These are phyloP conservation scores for Podaxis pistillaris DNA, from an alignment of 768 basidiomycete species.

Conservation along the genomic window DNA sequence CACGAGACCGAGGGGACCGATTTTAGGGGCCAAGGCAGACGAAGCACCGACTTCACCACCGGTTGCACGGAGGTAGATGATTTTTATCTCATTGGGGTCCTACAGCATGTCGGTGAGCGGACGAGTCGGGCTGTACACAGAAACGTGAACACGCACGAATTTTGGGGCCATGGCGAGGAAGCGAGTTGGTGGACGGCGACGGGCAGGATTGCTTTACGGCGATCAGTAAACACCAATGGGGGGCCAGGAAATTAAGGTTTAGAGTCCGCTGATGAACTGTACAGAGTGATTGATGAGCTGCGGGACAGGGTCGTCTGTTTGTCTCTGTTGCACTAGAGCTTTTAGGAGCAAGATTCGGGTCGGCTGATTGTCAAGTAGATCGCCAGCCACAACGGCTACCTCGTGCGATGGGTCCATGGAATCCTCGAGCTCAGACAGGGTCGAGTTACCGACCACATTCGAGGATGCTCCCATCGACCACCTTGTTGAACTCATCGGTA, in stretches of 20 bases:
- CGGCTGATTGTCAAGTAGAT: background rate
- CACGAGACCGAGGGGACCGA: slow-evolving; percentile 99
- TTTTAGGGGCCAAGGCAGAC: slow-evolving; percentile 98
- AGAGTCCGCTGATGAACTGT: slow-evolving; percentile 52
- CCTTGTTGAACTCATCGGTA: slow-evolving; percentile 89
- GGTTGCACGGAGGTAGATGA: slow-evolving; percentile 97
- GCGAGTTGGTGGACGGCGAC: slow-evolving; percentile 19
- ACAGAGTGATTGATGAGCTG: slow-evolving; percentile 40
- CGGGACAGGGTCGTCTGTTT: slow-evolving; percentile 26
- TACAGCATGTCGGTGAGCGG: slow-evolving; percentile 28
- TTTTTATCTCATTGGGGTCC: slow-evolving; percentile 98
- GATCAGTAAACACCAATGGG: slow-evolving; percentile 12
- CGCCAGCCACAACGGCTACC: slow-evolving; percentile 29
- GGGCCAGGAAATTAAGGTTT: slow-evolving; percentile 48
- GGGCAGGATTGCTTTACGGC: background rate
- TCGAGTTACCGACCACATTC: slow-evolving; percentile 80
- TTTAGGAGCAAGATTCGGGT: slow-evolving; percentile 3
- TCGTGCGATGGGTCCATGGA: slow-evolving; percentile 85
- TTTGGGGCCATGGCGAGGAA: slow-evolving; percentile 26
- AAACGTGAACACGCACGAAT: slow-evolving; percentile 15
- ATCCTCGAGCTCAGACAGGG: slow-evolving; percentile 61
- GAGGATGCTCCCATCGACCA: slow-evolving; percentile 81
- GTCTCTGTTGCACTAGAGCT: slow-evolving; percentile 31
- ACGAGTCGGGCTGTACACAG: background rate
- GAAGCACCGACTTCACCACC: slow-evolving; percentile 99